A percentile compares a stretch with the other conserved stretches of the same genome.
These are phyloP conservation scores for Ceriops decandra DNA, from an alignment of 345 rosid species.

Conservation along the genomic window DNA sequence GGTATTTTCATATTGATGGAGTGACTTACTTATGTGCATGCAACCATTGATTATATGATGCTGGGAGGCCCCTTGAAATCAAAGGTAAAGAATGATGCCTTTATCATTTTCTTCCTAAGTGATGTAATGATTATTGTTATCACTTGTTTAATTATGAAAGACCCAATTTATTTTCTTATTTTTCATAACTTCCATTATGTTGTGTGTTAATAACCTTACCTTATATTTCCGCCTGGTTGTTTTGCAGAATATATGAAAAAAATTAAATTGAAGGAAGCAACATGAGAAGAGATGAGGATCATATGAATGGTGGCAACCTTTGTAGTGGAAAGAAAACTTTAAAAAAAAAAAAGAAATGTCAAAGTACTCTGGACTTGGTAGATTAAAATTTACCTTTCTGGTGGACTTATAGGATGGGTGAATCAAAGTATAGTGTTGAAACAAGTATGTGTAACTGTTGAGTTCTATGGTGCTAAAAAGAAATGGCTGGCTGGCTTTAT, in stretches of 20 bases:
- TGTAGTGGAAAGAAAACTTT: background rate
- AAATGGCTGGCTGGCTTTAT: no score
- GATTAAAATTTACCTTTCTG: no score
- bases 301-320: background rate
- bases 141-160: no score
- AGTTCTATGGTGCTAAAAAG: no score
- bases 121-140: no score
- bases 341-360: background rate
- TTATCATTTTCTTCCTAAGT: background rate
- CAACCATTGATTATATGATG: background rate
- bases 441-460: no score
- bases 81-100: slow-evolving; percentile 14
- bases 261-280: slow-evolving; percentile 8
- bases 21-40: slow-evolving; percentile 2
- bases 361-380: background rate
- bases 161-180: background rate
- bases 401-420: no score
- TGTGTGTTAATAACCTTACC: background rate
- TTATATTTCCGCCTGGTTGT: background rate
- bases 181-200: slow-evolving; percentile 1
- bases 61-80: background rate
- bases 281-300: slow-evolving; percentile 9
- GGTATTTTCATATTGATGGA: slow-evolving; percentile 18
- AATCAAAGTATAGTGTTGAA: no score
- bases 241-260: slow-evolving; percentile 18